These are phyloP conservation scores for Rhizophagus clarus DNA, from an alignment of 192 early-diverging fungal species.

Conservation along the genomic window DNA sequence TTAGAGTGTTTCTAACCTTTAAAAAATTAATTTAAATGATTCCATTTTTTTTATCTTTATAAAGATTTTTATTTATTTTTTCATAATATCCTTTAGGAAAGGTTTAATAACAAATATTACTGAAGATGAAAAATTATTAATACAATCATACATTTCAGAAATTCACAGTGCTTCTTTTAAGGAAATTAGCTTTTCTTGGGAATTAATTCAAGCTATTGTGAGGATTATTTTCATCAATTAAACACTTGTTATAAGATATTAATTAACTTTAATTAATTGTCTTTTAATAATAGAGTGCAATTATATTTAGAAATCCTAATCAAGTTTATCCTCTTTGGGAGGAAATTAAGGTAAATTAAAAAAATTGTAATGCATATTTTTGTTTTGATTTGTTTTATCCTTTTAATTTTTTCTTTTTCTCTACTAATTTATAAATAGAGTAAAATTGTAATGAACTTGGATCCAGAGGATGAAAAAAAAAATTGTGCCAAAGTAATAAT, in stretches of 20 bases:
- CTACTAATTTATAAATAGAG: neutral
- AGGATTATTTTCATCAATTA: neutral
- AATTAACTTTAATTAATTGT: neutral
- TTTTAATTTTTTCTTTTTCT: neutral
- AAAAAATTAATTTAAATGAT: neutral
- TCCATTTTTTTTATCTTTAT: neutral
- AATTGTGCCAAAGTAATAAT: neutral
- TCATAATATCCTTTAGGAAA: neutral
- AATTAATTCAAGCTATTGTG: slow-evolving; percentile 21
- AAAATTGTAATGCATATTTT: too few species aligned
- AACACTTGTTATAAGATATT: neutral
- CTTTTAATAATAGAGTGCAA: slow-evolving; percentile 11
- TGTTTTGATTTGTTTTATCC: neutral
- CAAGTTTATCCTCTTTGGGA: slow-evolving; percentile 3
- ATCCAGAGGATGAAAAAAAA: neutral
- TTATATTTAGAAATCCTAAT: slow-evolving; percentile 18
- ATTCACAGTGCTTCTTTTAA: neutral
- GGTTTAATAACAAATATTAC: neutral
- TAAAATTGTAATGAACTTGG: neutral
- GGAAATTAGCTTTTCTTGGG: neutral
- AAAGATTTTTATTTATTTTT: neutral
- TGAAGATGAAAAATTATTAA: neutral
- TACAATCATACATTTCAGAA: neutral
- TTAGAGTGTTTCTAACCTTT: neutral
- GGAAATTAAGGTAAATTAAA: neutral